Evolutionary conservation across 2,329 filamentous ascomycete species (phyloP).

Genomic region (Ophiostoma sp.): DNA sequence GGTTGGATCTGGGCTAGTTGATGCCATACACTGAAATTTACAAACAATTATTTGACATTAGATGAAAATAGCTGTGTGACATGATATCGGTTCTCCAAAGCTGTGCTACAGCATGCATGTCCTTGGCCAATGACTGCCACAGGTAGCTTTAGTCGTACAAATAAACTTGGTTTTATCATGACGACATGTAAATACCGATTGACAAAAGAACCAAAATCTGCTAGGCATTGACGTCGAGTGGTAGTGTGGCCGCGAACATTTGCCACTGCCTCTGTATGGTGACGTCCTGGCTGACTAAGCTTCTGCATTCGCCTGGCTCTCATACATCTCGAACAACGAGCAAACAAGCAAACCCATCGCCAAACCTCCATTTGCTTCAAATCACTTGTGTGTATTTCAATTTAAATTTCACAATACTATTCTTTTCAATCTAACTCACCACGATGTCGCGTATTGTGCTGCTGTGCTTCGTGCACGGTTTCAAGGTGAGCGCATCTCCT

Average conservation of each 20-base stretch:
- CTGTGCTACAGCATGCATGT: neutral
- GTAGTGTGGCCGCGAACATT: neutral
- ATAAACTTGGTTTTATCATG: neutral
- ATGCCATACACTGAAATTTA: neutral
- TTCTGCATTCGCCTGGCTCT: no score
- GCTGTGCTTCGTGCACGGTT: slow-evolving; percentile 70
- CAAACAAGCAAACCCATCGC: neutral
- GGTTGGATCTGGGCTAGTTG: neutral
- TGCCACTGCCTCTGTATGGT: neutral
- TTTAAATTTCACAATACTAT: no score
- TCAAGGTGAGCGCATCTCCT: slow-evolving; percentile 46
- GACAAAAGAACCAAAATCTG: neutral
- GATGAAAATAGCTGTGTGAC: neutral
- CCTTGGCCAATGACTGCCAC: no score
- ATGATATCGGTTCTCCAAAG: neutral
- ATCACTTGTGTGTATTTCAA: no score
- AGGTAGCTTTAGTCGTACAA: neutral
- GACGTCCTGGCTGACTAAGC: neutral
- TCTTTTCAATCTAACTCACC: neutral
- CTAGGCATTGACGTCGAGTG: neutral
- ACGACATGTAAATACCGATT: neutral
- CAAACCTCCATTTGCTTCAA: neutral
- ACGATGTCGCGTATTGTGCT: slow-evolving; percentile 52
- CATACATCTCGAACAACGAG: neutral
- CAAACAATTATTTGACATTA: neutral